Evolutionary conservation across 495 filamentous ascomycete genomes (phyloP).

Genomic region (Choiromyces venosus): DNA sequence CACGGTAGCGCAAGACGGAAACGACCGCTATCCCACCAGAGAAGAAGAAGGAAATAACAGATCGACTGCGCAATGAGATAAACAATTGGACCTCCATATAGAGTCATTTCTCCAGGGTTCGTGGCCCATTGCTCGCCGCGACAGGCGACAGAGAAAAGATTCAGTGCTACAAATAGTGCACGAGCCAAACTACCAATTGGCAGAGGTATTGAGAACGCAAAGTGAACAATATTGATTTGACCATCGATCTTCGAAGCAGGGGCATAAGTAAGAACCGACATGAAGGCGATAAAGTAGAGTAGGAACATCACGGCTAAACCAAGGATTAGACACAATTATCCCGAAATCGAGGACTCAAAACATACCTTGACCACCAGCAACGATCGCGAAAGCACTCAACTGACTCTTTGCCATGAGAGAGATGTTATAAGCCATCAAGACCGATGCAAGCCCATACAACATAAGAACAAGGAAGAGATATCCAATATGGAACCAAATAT

Average conservation of each 20-base stretch:
- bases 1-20: conserved; percentile 48
- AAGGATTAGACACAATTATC: conserved; percentile 1
- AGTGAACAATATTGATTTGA: conserved; percentile 59
- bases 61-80: conserved; percentile 67
- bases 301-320: conserved; percentile 58
- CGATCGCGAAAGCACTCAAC: conserved; percentile 67
- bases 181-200: conserved; percentile 65
- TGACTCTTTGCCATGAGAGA: conserved; percentile 65
- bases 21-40: conserved; percentile 66
- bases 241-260: conserved; percentile 56
- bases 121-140: conserved; percentile 55
- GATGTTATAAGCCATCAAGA: conserved; percentile 64
- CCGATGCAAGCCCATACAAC: conserved; percentile 68
- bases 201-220: conserved; percentile 59
- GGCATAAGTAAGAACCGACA: conserved; percentile 62
- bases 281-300: conserved; percentile 69
- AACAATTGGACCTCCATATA: conserved; percentile 73
- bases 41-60: conserved; percentile 59
- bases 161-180: conserved; percentile 66
- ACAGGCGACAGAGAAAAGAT: conserved; percentile 70
- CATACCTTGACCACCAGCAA: conserved; percentile 65
- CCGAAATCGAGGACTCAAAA: conserved; percentile 64
- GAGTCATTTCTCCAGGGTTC: conserved; percentile 63
- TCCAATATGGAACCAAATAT: conserved; percentile 66
- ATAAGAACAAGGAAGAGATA: conserved; percentile 72